Evolutionary conservation across 1,139 yeast genomes (phyloP), one percentile per base, ranked within the genome.

Genomic region (Saccharomycopsis hybrid): DNA sequence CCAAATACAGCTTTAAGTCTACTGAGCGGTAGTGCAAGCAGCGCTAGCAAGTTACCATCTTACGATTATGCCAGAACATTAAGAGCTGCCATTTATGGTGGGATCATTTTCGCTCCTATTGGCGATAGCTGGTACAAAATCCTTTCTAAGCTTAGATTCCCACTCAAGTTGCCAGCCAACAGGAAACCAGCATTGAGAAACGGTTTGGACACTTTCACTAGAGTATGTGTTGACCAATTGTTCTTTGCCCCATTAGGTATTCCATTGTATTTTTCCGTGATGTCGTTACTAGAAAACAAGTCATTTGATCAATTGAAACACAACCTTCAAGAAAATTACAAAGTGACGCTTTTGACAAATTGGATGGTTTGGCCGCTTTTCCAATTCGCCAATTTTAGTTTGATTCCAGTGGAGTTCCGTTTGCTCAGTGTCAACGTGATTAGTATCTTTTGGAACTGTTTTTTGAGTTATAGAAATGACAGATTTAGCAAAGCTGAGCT

Each of bases 301-400:
- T 47, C 65, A 1, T 54, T 66, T 4, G 61, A 62, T 7, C 72
- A 69, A 11, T 67, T 75, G 3, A 59, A 61, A 42, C 46, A 57
- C 3, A 80, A 78, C 55, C 62, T 82, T 31, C 42, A 64, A 1
- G 64, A 68, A 13, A 76, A 77, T 52, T 81, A 81, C 77, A 72
- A 77, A 77, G 65, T 68, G 4, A 85, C 95, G 0, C 65, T 87
- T 42, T 56, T 68, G 33, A 75, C 84, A 33, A 88, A 87, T 62
- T 89, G 96, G 95, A 58, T 72, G 45, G 84, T 89, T 5, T 89
- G 97, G 97, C 97, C 96, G 0, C 69, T 77, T 0, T 82, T 89
- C 59, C 97, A 89, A 65, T 55, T 77, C 47, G 59, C 80, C 52
- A 90, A 90, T 64, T 86, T 90, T 60, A 73, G 77, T 44, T 59